Percentiles rank a stretch among this genome's conserved stretches.
These are phyloP conservation scores for Xylariaceae sp. DNA, from an alignment of 2,329 filamentous ascomycete species.

Conservation along the genomic window DNA sequence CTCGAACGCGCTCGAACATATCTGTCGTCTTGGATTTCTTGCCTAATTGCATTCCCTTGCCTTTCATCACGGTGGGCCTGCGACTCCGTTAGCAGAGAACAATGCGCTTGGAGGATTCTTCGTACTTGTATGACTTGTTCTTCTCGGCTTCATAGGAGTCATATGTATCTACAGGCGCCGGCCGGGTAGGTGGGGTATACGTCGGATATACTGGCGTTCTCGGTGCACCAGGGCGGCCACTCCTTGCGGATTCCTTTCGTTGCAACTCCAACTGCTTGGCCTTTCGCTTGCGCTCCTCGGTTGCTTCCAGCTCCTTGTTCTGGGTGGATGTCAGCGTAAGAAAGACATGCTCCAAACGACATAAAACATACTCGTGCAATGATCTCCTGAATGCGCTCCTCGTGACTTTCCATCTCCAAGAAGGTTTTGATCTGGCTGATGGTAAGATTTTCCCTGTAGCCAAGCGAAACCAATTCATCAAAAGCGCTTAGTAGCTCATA, in stretches of 20 bases:
- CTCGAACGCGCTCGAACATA: conserved; percentile 94
- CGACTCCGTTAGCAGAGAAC: conserved; percentile 29
- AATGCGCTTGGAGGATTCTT: conserved; percentile 11
- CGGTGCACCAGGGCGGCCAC: conserved; percentile 65
- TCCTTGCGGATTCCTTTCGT: conserved; percentile 90
- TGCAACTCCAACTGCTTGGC: conserved; percentile 99
- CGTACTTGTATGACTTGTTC: conserved; percentile 86
- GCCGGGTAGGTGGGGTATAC: conserved; percentile 79
- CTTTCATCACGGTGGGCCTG: conserved; percentile 70
- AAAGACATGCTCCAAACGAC: conserved; percentile 7
- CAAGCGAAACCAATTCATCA: conserved; percentile 93
- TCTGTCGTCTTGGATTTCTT: conserved; percentile 98
- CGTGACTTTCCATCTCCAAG: conserved; percentile 98
- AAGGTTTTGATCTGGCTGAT: conserved; percentile 99
- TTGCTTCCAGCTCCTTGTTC: conserved; percentile 99
- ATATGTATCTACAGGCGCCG: conserved; percentile 78
- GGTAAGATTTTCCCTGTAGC: conserved; percentile 94
- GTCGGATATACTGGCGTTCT: conserved; percentile 84
- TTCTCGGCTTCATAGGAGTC: conserved; percentile 97
- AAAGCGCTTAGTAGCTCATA: conserved; percentile 97
- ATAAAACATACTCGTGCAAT: conserved; percentile 73
- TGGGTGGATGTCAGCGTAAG: conserved; percentile 42
- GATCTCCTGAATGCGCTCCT: conserved; percentile 98
- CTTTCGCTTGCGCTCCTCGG: conserved; percentile 96
- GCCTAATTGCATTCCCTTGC: conserved; percentile 98